Evolutionary conservation across 345 rosid species (phyloP).

Genomic region (Kandelia obovata): DNA sequence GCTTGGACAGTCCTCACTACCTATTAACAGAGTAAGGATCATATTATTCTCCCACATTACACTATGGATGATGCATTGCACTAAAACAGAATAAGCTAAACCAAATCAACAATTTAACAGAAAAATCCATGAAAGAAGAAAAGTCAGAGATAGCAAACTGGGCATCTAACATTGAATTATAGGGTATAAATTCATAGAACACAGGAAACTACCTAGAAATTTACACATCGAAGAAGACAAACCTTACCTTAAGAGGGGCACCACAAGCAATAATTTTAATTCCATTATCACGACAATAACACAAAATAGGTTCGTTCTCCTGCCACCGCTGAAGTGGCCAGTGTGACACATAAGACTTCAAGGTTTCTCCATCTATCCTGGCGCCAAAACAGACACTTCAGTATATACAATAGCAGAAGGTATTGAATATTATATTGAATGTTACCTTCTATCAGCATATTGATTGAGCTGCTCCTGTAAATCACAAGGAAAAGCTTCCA

Average conservation of each 20-base stretch:
- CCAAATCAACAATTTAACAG: background rate
- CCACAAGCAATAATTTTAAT: constrained; percentile 78
- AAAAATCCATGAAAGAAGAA: background rate
- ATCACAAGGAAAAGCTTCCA: constrained; percentile 76
- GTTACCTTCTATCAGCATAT: constrained; percentile 56
- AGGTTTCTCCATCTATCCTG: constrained; percentile 69
- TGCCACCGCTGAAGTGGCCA: constrained; percentile 79
- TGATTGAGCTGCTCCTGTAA: constrained; percentile 61
- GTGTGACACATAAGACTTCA: constrained; percentile 57
- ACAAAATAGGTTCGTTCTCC: constrained; percentile 81
- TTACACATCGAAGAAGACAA: background rate
- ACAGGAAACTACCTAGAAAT: background rate
- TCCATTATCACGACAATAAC: constrained; percentile 68
- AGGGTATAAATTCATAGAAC: background rate
- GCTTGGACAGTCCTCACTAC: constrained; percentile 84
- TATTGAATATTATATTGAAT: background rate
- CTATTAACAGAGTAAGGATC: constrained; percentile 33
- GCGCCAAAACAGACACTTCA: constrained; percentile 26
- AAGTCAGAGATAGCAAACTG: no score
- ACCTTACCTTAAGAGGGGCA: constrained; percentile 71
- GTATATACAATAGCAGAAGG: background rate
- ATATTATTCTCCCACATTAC: background rate
- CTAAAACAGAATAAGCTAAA: constrained; percentile 2
- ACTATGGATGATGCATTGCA: background rate
- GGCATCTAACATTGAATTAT: background rate